A percentile compares a stretch with the other conserved stretches of the same genome.
Conservation (phyloP, 495 filamentous ascomycete species). For the Pyrenopolyporus hunteri region DNA sequence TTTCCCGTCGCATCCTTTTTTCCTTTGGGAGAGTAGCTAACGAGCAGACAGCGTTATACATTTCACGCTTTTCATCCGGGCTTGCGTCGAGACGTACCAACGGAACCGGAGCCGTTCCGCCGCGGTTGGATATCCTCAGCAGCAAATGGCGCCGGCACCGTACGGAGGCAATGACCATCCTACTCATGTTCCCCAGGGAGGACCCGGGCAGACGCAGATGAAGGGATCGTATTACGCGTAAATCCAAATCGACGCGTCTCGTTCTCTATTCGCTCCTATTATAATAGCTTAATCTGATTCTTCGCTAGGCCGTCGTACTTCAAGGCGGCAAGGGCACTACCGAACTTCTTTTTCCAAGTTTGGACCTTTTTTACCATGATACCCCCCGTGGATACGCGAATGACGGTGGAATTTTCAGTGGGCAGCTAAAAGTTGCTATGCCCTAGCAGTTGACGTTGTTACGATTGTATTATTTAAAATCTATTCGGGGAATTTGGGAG, state of each 20-base stretch:
- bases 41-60: conserved; percentile 38
- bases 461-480: not conserved
- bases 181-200: not conserved
- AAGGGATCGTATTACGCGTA: conserved; percentile 18
- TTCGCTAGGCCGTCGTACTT: not conserved
- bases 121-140: conserved; percentile 22
- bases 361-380: not conserved
- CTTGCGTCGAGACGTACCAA: conserved; percentile 47
- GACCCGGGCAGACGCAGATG: not conserved
- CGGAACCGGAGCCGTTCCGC: conserved; percentile 24
- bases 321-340: not conserved
- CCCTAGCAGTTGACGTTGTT: not conserved
- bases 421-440: not conserved
- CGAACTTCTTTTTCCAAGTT: no score
- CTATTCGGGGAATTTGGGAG: not conserved
- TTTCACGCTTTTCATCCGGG: conserved; percentile 49
- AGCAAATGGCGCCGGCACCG: conserved; percentile 4
- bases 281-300: not conserved
- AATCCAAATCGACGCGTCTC: not conserved
- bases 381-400: no score
- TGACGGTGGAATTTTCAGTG: not conserved
- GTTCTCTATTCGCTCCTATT: no score
- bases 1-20: not conserved
- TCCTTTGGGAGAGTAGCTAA: conserved; percentile 16
- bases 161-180: conserved; percentile 11